Percentiles rank a stretch among this genome's conserved stretches.
Conservation (phyloP, 495 filamentous ascomycete species). For the Glarea lozoyensis region DNA sequence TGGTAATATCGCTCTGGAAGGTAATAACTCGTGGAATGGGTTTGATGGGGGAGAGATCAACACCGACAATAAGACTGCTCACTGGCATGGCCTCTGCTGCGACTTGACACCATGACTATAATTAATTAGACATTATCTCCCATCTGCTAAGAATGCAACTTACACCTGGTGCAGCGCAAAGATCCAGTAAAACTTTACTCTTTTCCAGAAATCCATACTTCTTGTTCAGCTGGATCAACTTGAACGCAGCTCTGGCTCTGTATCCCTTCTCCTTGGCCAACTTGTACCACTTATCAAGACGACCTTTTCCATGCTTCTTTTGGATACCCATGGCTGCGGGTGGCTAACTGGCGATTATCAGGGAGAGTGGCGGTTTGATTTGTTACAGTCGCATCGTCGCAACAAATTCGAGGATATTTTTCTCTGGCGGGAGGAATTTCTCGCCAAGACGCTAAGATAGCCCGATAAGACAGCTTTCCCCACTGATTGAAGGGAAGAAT, state of each 20-base stretch:
- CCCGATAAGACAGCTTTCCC: not conserved
- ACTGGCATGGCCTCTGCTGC: constrained; percentile 90
- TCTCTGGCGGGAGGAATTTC: not conserved
- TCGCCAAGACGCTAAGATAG: constrained; percentile 1
- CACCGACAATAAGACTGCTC: constrained; percentile 84
- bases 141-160: constrained; percentile 25
- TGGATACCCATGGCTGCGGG: constrained; percentile 75
- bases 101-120: constrained; percentile 94
- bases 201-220: constrained; percentile 97
- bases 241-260: constrained; percentile 92
- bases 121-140: constrained; percentile 22
- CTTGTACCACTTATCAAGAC: constrained; percentile 96
- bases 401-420: not conserved
- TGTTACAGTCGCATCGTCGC: not conserved
- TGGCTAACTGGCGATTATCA: not conserved
- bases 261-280: constrained; percentile 99
- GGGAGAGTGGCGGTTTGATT: not conserved
- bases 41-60: constrained; percentile 94
- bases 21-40: constrained; percentile 86
- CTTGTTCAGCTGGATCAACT: constrained; percentile 96
- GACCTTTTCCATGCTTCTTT: constrained; percentile 99
- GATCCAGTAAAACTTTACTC: constrained; percentile 90
- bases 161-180: constrained; percentile 93
- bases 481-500: too few relatives aligned
- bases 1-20: constrained; percentile 97